Percentiles rank a stretch among this genome's conserved stretches.
Conservation (phyloP, 306 rosid species). For the Comarum palustre region DNA sequence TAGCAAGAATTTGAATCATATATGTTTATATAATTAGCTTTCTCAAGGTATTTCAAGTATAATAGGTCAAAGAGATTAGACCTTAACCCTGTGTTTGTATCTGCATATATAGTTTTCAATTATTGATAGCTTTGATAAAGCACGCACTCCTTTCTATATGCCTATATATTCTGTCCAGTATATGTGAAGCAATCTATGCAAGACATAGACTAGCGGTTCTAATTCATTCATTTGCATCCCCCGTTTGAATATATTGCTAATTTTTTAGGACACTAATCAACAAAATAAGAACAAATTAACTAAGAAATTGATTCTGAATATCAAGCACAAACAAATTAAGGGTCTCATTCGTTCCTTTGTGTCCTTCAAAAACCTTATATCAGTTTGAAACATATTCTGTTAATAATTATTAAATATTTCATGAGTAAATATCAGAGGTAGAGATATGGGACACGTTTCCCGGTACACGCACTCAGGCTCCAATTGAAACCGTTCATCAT, state of each 20-base stretch:
- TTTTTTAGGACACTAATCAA: background rate
- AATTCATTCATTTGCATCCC: no score
- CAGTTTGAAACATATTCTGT: no score
- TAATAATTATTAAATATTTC: no score
- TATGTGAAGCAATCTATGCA: background rate
- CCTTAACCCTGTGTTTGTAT: background rate
- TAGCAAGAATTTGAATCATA: background rate
- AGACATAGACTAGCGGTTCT: background rate
- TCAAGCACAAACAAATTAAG: background rate
- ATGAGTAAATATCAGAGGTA: no score
- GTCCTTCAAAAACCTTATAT: background rate
- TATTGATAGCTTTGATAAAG: background rate
- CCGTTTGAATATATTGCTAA: background rate
- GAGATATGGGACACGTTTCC: no score
- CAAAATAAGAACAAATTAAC: background rate
- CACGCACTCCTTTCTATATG: no score
- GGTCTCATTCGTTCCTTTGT: background rate
- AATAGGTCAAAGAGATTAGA: background rate
- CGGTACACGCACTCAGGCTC: no score
- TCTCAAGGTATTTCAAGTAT: background rate
- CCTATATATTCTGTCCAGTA: no score
- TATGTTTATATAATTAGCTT: background rate
- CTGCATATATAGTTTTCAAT: background rate
- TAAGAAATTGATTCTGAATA: background rate
- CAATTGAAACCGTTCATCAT: no score